Evolutionary conservation across 1,284 basidiomycete species (phyloP).

Genomic region (Gomphus sp.): DNA sequence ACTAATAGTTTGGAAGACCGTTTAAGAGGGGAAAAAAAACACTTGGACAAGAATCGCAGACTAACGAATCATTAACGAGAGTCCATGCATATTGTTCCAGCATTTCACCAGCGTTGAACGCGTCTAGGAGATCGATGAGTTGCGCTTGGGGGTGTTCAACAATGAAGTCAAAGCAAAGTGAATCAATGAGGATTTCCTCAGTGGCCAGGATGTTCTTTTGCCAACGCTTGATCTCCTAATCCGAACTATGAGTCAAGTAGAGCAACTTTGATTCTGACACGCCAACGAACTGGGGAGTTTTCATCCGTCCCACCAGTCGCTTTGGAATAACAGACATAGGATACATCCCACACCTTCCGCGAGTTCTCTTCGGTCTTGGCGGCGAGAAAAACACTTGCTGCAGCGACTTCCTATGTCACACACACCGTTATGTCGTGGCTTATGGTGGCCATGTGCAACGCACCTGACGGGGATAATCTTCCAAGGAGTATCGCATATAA

Average conservation of each 20-base stretch:
- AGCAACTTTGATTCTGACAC: background rate
- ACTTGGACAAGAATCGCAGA: conserved; percentile 14
- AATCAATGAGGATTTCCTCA: conserved; percentile 81
- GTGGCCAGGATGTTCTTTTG: conserved; percentile 66
- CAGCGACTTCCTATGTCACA: conserved; percentile 68
- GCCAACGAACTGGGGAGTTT: conserved; percentile 16
- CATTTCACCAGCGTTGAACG: conserved; percentile 27
- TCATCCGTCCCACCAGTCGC: conserved; percentile 36
- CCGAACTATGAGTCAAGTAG: conserved; percentile 5
- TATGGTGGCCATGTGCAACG: conserved; percentile 9
- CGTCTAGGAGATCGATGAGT: conserved; percentile 58
- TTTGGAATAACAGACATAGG: conserved; percentile 69
- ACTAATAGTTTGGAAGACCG: conserved; percentile 25
- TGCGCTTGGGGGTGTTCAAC: conserved; percentile 76
- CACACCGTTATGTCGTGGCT: conserved; percentile 3
- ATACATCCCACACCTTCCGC: conserved; percentile 77
- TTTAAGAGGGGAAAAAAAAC: conserved; percentile 1
- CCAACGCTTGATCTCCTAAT: conserved; percentile 65
- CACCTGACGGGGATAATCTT: conserved; percentile 75
- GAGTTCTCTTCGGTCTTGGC: conserved; percentile 89
- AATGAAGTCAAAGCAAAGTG: conserved; percentile 86
- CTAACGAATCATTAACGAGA: conserved; percentile 76
- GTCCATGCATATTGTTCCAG: conserved; percentile 74
- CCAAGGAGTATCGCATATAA: conserved; percentile 88
- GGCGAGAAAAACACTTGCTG: conserved; percentile 84